phyloP scores from a whole-genome alignment of 768 basidiomycete genomes.

The Mrakia gelida region DNA sequence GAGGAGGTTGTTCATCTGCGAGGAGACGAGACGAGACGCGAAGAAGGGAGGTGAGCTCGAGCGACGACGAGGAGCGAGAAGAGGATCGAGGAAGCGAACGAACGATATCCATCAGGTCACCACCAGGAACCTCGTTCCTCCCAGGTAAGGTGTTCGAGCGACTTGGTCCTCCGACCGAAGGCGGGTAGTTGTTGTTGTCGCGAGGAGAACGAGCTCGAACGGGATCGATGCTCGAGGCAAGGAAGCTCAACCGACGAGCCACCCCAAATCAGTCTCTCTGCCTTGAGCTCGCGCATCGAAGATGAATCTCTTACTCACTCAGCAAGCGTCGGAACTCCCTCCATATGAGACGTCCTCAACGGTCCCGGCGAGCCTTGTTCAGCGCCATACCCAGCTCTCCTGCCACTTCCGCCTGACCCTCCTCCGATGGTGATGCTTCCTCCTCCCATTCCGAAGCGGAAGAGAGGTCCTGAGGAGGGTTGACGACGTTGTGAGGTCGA shows the following conservation, averaged over 20 bases:
- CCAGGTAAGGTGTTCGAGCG: not conserved
- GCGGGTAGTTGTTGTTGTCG: not conserved
- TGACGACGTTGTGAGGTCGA: not conserved
- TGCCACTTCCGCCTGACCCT: conserved; percentile 13
- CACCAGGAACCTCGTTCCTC: not conserved
- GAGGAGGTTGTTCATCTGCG: conserved; percentile 23
- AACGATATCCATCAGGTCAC: conserved; percentile 21
- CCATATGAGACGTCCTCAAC: conserved; percentile 7
- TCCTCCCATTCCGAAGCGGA: conserved; percentile 27
- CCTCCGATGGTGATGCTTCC: conserved; percentile 28
- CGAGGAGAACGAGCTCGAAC: not conserved
- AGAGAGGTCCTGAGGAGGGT: not conserved
- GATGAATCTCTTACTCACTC: not conserved
- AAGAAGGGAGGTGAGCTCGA: not conserved
- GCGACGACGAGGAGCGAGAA: not conserved
- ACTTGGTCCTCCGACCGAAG: not conserved
- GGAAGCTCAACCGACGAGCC: not conserved
- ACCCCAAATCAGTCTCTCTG: no score
- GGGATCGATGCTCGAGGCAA: not conserved
- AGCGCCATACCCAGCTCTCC: conserved; percentile 10
- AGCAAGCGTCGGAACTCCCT: conserved; percentile 25
- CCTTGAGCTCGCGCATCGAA: not conserved
- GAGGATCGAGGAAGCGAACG: not conserved
- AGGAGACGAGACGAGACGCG: not conserved
- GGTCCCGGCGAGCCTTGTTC: not conserved